Base-by-base conservation (phyloP, 2,329 filamentous ascomycete genomes). In the Plectosphaerella sp. region DNA sequence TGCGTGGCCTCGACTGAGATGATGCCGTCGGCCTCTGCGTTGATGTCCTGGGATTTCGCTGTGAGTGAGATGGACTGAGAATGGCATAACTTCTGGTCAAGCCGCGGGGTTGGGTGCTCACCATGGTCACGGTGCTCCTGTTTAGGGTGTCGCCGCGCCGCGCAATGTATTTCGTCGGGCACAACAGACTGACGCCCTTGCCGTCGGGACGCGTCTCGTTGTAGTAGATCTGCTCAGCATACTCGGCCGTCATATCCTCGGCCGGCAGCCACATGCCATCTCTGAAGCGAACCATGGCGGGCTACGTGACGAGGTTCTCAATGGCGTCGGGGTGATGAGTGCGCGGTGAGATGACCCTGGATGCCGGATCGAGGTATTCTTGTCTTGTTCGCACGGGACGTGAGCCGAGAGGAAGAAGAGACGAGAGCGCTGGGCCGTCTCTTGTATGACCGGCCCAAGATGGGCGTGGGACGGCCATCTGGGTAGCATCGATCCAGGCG, bases 191-290 rank as follows among this genome's bases (percentile, higher is more conserved):
- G 50, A 83, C 54, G n/a, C 72, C 72, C 54, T 75, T 75, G 16
- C 72, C 69, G 55, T 70, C 71, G 24, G 73, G 65, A 2, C 67
- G 72, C 49, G 77, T 64, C 3, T 73, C 74, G 51, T 75, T 66
- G 22, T 73, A 72, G 58, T 79, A 78, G 15, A 87, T 72, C 55
- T 87, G 83, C 66, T 87, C 84, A 35, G 84, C 85, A 59, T 87
- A 87, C 61, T 86, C 81, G 24, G 84, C 74, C 48, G 74, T 72
- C 63, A 84, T 76, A 55, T 77, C 79, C 65, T 83, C 78, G 52
- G 79, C 82, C 42, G 78, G 74, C 47, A 87, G 71, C 85, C 85
- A 88, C 84, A 87, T 70, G 37, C 67, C 67, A 66, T 71, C 65
- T 11, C 67, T 64, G 45, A 70, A 64, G 52, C 62, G 65, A 54